Percentiles rank a stretch among this genome's conserved stretches.
Conservation (phyloP, 2,329 filamentous ascomycete genomes). For the Ophiostoma montium region DNA sequence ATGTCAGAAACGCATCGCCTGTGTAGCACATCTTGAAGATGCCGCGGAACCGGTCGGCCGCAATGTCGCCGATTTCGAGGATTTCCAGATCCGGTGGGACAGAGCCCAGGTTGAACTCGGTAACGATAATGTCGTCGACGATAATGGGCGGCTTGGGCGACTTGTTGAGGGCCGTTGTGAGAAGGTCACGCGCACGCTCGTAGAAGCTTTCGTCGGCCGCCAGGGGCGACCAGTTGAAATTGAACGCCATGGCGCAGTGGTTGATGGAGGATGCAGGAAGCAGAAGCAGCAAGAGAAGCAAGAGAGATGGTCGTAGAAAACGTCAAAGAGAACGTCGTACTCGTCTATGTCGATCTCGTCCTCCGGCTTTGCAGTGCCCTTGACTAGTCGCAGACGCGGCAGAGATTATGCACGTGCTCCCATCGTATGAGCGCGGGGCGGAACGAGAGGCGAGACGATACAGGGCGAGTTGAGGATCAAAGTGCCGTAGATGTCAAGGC, state of each 20-base stretch:
- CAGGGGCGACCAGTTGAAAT: constrained; percentile 99
- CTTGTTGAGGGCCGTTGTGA: constrained; percentile 93
- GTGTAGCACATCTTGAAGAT: constrained; percentile 99
- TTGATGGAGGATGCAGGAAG: neutral
- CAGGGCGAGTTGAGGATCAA: neutral
- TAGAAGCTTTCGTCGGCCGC: constrained; percentile 90
- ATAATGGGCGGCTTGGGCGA: constrained; percentile 97
- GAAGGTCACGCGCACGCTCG: constrained; percentile 78
- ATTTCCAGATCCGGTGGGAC: constrained; percentile 94
- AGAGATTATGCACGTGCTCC: constrained; percentile 2
- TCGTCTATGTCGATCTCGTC: neutral
- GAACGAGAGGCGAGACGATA: too few relatives aligned
- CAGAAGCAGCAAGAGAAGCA: too few relatives aligned
- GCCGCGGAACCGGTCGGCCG: constrained; percentile 89
- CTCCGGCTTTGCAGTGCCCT: neutral
- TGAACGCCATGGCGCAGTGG: constrained; percentile 74
- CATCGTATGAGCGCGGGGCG: constrained; percentile 3
- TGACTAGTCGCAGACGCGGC: neutral
- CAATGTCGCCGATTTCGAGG: constrained; percentile 90
- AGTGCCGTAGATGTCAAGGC: neutral
- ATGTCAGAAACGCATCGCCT: constrained; percentile 85
- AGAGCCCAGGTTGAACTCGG: constrained; percentile 90
- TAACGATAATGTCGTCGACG: constrained; percentile 97
- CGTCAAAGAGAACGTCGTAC: neutral
- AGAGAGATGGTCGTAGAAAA: neutral